Evolutionary conservation across 495 filamentous ascomycete species (phyloP).

Genomic region (Aspergillus carlsbadensis): DNA sequence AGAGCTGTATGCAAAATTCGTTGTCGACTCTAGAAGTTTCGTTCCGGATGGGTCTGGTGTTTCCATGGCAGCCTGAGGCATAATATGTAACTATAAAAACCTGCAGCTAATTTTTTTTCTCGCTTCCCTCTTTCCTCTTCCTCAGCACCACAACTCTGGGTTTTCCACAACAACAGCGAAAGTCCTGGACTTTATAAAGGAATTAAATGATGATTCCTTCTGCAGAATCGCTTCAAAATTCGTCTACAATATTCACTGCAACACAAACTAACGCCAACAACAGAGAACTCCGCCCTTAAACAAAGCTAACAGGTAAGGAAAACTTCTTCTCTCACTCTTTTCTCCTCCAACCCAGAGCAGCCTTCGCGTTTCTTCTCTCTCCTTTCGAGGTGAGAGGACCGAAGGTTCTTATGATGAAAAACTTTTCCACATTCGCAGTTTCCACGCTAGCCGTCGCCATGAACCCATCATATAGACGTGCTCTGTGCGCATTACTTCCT

Average conservation of each 20-base stretch:
- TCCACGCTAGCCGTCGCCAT: constrained; percentile 51
- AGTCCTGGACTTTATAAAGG: neutral
- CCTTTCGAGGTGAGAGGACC: constrained; percentile 13
- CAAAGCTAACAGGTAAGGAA: too few relatives aligned
- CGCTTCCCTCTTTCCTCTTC: constrained; percentile 18
- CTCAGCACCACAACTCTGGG: constrained; percentile 3
- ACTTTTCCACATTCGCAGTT: constrained; percentile 54
- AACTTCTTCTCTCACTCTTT: neutral
- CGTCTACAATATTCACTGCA: too few relatives aligned
- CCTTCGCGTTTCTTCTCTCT: neutral
- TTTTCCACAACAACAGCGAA: neutral
- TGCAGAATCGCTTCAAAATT: too few relatives aligned
- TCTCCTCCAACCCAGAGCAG: neutral
- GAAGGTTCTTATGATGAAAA: constrained; percentile 48
- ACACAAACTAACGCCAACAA: too few relatives aligned
- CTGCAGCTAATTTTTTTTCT: constrained; percentile 29
- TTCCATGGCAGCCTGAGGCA: constrained; percentile 36
- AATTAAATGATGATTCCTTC: constrained; percentile 12
- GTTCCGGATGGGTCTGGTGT: constrained; percentile 23
- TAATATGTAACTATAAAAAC: constrained; percentile 34
- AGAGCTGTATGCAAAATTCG: constrained; percentile 3
- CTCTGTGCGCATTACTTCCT: constrained; percentile 51
- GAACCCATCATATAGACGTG: constrained; percentile 47
- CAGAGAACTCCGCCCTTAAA: too few relatives aligned
- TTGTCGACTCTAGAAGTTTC: constrained; percentile 30